Conservation (phyloP, 345 rosid species). For the Bruguiera gymnorhiza region DNA sequence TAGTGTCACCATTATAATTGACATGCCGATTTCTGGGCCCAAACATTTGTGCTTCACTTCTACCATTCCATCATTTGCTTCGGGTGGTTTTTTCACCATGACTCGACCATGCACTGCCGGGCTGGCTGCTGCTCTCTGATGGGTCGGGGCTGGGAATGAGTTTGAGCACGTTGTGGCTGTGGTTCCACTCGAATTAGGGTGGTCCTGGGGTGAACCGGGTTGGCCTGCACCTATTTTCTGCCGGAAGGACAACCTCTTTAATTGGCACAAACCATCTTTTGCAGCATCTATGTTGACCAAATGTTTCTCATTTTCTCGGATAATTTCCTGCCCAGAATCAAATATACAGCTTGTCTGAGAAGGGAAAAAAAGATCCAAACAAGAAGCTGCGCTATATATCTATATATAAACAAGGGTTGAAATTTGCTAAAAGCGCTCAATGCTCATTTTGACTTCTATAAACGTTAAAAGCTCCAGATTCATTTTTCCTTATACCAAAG, state of each 20-base stretch:
- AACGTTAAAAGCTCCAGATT: too few relatives aligned
- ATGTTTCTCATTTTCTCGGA: conserved; percentile 23
- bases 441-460: too few relatives aligned
- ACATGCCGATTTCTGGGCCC: conserved; percentile 54
- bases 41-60: background rate
- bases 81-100: background rate
- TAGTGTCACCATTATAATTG: conserved; percentile 34
- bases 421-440: too few relatives aligned
- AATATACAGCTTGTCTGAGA: conserved; percentile 31
- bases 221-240: conserved; percentile 27
- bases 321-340: conserved; percentile 19
- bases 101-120: background rate
- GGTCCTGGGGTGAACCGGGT: conserved; percentile 31
- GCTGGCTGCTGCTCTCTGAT: background rate
- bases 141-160: background rate
- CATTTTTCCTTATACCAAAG: too few relatives aligned
- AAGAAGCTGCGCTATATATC: too few relatives aligned
- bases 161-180: conserved; percentile 10
- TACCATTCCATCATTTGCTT: background rate
- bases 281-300: conserved; percentile 15
- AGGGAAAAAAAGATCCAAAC: background rate
- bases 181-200: conserved; percentile 14
- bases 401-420: too few relatives aligned
- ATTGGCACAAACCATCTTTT: conserved; percentile 16
- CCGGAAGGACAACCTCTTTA: conserved; percentile 15